These are phyloP conservation scores for Dipodascopsis uninucleata DNA, from an alignment of 805 yeast genomes.

Conservation along the genomic window DNA sequence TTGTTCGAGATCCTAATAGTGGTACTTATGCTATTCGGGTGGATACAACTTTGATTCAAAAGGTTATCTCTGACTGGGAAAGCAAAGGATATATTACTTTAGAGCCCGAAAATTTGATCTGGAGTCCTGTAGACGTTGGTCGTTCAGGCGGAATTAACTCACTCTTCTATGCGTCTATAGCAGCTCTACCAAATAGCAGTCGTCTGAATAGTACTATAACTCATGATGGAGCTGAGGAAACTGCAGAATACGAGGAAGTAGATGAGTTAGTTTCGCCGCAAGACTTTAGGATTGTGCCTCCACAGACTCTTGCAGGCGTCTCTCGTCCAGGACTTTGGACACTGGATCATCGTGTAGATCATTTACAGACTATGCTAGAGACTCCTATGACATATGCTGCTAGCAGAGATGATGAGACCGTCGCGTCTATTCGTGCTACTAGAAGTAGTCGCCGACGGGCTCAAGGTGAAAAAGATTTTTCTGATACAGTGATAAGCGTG, in stretches of 20 bases:
- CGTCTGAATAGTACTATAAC: neutral
- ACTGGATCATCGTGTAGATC: constrained; percentile 14
- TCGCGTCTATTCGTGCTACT: too few species aligned
- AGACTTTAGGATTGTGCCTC: constrained; percentile 15
- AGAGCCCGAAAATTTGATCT: constrained; percentile 54
- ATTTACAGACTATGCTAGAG: too few species aligned
- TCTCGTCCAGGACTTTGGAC: constrained; percentile 13
- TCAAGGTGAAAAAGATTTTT: too few species aligned
- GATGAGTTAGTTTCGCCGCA: constrained; percentile 4
- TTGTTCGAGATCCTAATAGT: constrained; percentile 47
- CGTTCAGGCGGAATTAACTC: constrained; percentile 71
- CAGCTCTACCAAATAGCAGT: constrained; percentile 12
- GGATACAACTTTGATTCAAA: constrained; percentile 44
- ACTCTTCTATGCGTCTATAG: constrained; percentile 9
- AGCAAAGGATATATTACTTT: constrained; percentile 50
- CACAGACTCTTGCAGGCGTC: constrained; percentile 11
- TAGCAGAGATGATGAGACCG: too few species aligned
- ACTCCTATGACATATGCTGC: too few species aligned
- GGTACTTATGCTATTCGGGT: constrained; percentile 53
- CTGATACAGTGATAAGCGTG: too few species aligned
- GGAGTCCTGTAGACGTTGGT: constrained; percentile 83
- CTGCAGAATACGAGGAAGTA: neutral
- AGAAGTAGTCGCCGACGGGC: too few species aligned
- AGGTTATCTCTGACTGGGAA: constrained; percentile 50
- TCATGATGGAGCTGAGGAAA: neutral